Evolutionary conservation across 164 flowering plant genomes (phyloP), one percentile per base, ranked within the genome.

Genomic region (Sedum album): DNA sequence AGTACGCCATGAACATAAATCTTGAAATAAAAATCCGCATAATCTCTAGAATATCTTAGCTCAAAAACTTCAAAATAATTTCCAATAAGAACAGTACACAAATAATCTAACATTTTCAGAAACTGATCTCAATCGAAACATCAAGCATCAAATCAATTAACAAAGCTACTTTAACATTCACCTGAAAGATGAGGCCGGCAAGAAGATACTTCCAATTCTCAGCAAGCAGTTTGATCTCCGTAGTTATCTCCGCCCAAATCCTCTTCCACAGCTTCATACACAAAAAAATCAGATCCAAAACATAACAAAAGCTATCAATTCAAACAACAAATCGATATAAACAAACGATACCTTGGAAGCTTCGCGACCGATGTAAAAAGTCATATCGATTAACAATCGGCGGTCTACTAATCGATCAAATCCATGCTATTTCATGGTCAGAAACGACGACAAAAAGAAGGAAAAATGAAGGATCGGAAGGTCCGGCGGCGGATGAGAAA

Each of bases 261-360:
- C 94, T 91, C 82, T 83, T 89, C 98, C 98, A 93, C 72, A 93
- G 70, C 97, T 93, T 66, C 81, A 42, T 31, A 33, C 61, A 31
- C 62, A 48, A 73, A 63, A 65, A 6, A 26, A 60, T 49, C 21
- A 31, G 15, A 60, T 41, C 6, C 33, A 71, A 48, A 26, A 49
- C 17, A 39, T 11, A 44, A 44, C 15, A 9, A 44, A 44, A 44
- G 4, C 20, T 44, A 44, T 13, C 38, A 35, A 35, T 3, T 35
- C 38, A 35, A 35, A 35, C n/a, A n/a, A n/a, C n/a, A 35, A 35
- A 35, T 3, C 38, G 38, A 35, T 7, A 35, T 7, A 35, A n/a
- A n/a, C n/a, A n/a, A n/a, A n/a, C n/a, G n/a, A n/a, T 7, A 35
- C 98, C 98, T 93, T 93, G 7, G 98, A 87, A 75, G 89, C 85